Percentiles rank a stretch among this genome's conserved stretches.
phyloP scores from a whole-genome alignment of 805 yeast genomes.

The Zygoascus ofunaensis region DNA sequence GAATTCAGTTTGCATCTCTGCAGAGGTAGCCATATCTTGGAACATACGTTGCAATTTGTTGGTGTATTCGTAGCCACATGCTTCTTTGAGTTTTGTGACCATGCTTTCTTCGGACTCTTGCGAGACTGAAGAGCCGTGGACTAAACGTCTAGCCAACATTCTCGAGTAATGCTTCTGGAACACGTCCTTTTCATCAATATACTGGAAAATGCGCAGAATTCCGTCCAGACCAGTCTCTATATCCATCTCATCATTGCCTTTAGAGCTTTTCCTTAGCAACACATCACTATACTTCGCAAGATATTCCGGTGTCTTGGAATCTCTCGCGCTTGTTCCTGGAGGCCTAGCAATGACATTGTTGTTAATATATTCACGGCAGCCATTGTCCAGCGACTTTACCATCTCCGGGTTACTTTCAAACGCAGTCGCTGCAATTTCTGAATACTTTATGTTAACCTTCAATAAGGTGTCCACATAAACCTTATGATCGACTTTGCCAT shows the following conservation, averaged over 20 bases:
- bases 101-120: slow-evolving; percentile 79
- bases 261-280: slow-evolving; percentile 64
- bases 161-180: slow-evolving; percentile 91
- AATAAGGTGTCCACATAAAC: slow-evolving; percentile 71
- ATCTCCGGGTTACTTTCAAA: slow-evolving; percentile 69
- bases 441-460: slow-evolving; percentile 58
- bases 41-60: slow-evolving; percentile 93
- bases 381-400: slow-evolving; percentile 80
- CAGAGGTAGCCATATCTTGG: slow-evolving; percentile 80
- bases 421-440: slow-evolving; percentile 51
- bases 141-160: slow-evolving; percentile 77
- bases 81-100: slow-evolving; percentile 78
- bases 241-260: slow-evolving; percentile 59
- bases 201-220: slow-evolving; percentile 77
- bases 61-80: slow-evolving; percentile 86
- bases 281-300: slow-evolving; percentile 85
- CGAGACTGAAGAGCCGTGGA: slow-evolving; percentile 74
- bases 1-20: slow-evolving; percentile 57
- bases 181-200: slow-evolving; percentile 87
- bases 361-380: slow-evolving; percentile 79
- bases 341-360: slow-evolving; percentile 64
- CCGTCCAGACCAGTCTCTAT: slow-evolving; percentile 67
- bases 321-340: slow-evolving; percentile 19
- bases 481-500: slow-evolving; percentile 53
- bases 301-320: slow-evolving; percentile 83